Evolutionary conservation across 176 grass and related monocot genomes (phyloP).

Genomic region (Lolium rigidum): DNA sequence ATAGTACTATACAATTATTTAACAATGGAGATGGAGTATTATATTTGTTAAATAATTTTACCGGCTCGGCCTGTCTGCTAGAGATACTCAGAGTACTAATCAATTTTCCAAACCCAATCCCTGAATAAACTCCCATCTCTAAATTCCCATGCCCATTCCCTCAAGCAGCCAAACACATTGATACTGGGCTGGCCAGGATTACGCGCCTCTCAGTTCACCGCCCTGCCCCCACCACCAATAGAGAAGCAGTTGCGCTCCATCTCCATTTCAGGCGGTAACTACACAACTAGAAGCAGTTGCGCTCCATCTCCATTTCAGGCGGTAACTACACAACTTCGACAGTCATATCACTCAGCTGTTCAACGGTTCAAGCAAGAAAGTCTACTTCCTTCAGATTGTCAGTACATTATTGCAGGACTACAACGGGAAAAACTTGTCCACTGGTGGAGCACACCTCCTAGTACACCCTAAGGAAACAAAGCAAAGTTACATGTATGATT

Average conservation of each 20-base stretch:
- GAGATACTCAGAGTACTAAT: neutral
- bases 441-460: constrained; percentile 22
- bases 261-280: neutral
- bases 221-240: too few relatives aligned
- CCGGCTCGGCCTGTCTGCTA: too few relatives aligned
- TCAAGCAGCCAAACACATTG: neutral
- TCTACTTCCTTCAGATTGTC: constrained; percentile 26
- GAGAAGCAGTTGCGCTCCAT: neutral
- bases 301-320: neutral
- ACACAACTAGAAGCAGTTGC: neutral
- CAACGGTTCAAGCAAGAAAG: neutral
- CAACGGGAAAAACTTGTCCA: constrained; percentile 38
- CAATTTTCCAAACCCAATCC: neutral
- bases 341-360: neutral
- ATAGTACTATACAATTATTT: too few relatives aligned
- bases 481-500: constrained; percentile 47
- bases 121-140: neutral
- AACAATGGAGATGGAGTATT: too few relatives aligned
- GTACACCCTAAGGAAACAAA: constrained; percentile 41
- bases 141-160: neutral
- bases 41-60: too few relatives aligned
- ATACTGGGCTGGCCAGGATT: too few relatives aligned
- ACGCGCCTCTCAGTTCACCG: too few relatives aligned
- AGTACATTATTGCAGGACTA: constrained; percentile 51
- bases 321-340: neutral